phyloP scores from a whole-genome alignment of 148 eudicot genomes.

The Cornus florida region DNA sequence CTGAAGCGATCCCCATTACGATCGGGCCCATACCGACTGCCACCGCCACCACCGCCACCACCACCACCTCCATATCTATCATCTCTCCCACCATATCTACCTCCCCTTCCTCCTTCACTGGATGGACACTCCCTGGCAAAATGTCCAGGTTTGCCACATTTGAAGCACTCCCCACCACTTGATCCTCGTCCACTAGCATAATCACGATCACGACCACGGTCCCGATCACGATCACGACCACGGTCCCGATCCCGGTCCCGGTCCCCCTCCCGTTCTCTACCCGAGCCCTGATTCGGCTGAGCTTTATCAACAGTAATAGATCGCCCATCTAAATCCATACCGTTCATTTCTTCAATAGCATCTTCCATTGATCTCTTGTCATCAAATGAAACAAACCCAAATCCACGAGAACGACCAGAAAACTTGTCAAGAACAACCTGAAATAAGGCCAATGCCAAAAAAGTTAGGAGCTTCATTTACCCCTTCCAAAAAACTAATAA shows the following conservation, averaged over 20 bases:
- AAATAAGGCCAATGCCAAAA: background rate
- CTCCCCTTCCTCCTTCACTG: conserved; percentile 59
- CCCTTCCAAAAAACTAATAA: background rate
- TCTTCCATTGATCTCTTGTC: conserved; percentile 69
- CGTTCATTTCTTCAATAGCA: conserved; percentile 71
- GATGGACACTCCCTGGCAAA: conserved; percentile 76
- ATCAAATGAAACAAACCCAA: conserved; percentile 75
- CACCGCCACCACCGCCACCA: conserved; percentile 45
- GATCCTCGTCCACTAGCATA: conserved; percentile 30
- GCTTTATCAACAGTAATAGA: conserved; percentile 69
- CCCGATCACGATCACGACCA: conserved; percentile 32
- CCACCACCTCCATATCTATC: conserved; percentile 38
- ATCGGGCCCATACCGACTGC: conserved; percentile 46
- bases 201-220: conserved; percentile 25
- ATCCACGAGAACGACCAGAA: conserved; percentile 78
- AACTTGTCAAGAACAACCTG: conserved; percentile 67
- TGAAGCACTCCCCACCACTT: conserved; percentile 49
- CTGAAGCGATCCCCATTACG: conserved; percentile 46
- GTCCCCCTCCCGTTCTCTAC: conserved; percentile 63
- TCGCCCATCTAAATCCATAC: conserved; percentile 67
- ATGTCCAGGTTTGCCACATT: conserved; percentile 38
- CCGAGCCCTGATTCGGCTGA: conserved; percentile 55
- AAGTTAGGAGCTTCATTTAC: background rate
- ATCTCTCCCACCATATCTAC: conserved; percentile 62
- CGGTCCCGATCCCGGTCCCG: conserved; percentile 48